phyloP scores from a whole-genome alignment of 2,329 filamentous ascomycete genomes.

The Sclerotinia sclerotiorum region DNA sequence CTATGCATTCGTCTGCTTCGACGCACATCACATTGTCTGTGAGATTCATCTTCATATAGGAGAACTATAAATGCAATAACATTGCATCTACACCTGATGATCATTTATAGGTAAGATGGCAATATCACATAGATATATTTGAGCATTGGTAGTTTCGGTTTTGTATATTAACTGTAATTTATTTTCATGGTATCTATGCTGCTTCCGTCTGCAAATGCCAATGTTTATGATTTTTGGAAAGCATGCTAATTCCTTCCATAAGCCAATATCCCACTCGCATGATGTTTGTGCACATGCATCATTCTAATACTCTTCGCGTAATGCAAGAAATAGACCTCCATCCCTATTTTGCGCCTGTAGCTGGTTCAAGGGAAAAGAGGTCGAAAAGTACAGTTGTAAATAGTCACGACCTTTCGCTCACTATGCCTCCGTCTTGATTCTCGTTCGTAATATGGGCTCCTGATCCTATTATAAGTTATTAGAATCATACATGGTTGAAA shows the following conservation, averaged over 20 bases:
- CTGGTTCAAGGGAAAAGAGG: not conserved
- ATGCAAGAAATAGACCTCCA: constrained; percentile 5
- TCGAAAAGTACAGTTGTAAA: not conserved
- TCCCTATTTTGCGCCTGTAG: not conserved
- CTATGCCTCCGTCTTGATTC: constrained; percentile 38
- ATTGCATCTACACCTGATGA: not conserved
- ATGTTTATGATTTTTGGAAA: not conserved
- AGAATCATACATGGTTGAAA: not conserved
- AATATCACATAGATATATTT: not conserved
- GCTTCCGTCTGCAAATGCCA: not conserved
- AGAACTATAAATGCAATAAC: too few relatives aligned
- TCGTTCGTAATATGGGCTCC: constrained; percentile 18
- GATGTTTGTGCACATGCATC: not conserved
- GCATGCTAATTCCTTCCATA: not conserved
- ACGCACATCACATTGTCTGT: too few relatives aligned
- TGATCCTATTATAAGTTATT: constrained; percentile 20
- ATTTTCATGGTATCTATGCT: constrained; percentile 7
- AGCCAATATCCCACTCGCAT: not conserved
- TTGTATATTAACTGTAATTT: not conserved
- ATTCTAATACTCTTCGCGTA: not conserved
- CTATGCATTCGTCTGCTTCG: not conserved
- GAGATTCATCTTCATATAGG: not conserved
- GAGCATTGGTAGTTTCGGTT: not conserved
- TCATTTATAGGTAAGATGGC: not conserved
- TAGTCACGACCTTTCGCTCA: not conserved